These are phyloP conservation scores for Phytophthora litchii DNA, from an alignment of 352 stramenopile species.

Conservation along the genomic window DNA sequence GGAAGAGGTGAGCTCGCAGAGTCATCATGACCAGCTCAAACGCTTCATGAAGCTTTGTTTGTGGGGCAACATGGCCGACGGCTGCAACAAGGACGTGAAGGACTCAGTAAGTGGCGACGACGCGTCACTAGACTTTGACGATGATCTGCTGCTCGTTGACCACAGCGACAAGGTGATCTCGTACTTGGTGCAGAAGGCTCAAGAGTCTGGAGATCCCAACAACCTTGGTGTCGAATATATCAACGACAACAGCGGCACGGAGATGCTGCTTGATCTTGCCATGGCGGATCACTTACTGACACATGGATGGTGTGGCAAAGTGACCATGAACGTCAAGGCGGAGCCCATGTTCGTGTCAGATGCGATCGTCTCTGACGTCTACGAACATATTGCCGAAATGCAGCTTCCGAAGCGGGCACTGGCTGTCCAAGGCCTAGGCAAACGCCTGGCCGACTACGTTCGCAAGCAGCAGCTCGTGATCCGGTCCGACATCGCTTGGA, in stretches of 20 bases:
- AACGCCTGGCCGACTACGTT: constrained; percentile 38
- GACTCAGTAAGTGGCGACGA: constrained; percentile 45
- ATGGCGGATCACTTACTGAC: constrained; percentile 62
- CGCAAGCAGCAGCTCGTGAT: constrained; percentile 20
- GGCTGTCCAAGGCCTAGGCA: constrained; percentile 42
- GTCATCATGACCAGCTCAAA: constrained; percentile 45
- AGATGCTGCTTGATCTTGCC: constrained; percentile 66
- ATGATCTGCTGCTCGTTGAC: constrained; percentile 59
- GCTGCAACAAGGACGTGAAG: constrained; percentile 70
- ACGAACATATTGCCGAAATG: constrained; percentile 60
- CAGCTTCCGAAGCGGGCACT: constrained; percentile 20
- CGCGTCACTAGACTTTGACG: constrained; percentile 33
- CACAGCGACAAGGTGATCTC: constrained; percentile 46
- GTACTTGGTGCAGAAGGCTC: constrained; percentile 33
- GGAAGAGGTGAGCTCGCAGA: constrained; percentile 19
- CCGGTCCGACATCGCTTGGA: constrained; percentile 53
- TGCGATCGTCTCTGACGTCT: constrained; percentile 51
- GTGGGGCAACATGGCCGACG: constrained; percentile 75
- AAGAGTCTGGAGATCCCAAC: background rate
- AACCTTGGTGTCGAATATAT: constrained; percentile 52
- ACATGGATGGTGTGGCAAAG: constrained; percentile 46
- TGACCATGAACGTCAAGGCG: constrained; percentile 69
- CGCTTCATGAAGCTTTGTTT: constrained; percentile 66
- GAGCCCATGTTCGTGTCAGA: constrained; percentile 80
- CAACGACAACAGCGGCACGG: constrained; percentile 76